phyloP scores from a whole-genome alignment of 2,329 filamentous ascomycete genomes.

The Blumeriella jaapii region DNA sequence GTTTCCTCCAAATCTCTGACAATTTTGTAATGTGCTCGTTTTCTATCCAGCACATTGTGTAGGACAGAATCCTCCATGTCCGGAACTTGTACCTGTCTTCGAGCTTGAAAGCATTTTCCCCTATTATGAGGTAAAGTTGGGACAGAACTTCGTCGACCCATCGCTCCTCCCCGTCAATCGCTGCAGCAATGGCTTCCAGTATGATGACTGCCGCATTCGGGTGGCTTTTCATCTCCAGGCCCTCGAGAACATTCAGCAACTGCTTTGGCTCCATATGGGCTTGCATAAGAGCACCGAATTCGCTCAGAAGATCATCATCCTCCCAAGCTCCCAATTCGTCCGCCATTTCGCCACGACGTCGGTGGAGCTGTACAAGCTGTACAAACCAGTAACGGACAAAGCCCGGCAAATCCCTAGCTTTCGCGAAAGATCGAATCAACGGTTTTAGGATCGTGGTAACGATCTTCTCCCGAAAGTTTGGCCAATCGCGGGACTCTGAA shows the following conservation, averaged over 20 bases:
- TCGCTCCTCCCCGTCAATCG: conserved; percentile 29
- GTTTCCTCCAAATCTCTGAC: conserved; percentile 13
- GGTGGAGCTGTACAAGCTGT: conserved; percentile 22
- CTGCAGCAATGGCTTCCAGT: conserved; percentile 29
- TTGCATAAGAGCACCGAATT: conserved; percentile 27
- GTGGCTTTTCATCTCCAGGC: conserved; percentile 23
- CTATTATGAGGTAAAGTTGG: conserved; percentile 27
- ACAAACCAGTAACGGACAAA: conserved; percentile 31
- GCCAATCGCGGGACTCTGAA: conserved; percentile 16
- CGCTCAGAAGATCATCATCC: conserved; percentile 19
- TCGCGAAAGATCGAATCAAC: conserved; percentile 32
- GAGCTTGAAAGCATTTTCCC: conserved; percentile 18
- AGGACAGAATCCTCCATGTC: conserved; percentile 22
- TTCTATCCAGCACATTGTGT: conserved; percentile 16
- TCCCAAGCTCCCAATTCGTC: conserved; percentile 24
- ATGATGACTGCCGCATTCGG: conserved; percentile 26
- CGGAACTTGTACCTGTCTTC: conserved; percentile 22
- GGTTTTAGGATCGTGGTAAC: conserved; percentile 29
- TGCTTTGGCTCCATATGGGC: conserved; percentile 29
- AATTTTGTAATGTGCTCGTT: conserved; percentile 13
- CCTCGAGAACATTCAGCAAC: conserved; percentile 28
- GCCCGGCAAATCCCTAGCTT: conserved; percentile 30
- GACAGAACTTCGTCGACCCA: conserved; percentile 25
- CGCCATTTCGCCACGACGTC: conserved; percentile 13
- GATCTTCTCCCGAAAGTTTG: conserved; percentile 19